Evolutionary conservation across 768 basidiomycete species (phyloP).

Genomic region (Lentinula edodes): DNA sequence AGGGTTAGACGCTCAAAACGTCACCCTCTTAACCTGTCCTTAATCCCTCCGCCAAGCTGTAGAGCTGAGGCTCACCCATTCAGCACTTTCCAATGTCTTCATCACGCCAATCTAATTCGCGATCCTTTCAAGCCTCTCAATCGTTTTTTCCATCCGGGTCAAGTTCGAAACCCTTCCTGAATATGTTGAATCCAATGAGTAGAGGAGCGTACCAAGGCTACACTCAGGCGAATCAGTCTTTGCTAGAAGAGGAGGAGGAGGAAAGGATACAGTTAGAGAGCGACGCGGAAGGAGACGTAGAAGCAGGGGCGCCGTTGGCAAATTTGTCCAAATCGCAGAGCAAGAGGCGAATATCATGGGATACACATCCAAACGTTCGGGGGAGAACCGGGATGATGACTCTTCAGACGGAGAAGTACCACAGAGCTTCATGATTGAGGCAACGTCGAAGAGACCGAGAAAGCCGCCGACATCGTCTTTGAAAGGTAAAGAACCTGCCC

Average conservation of each 20-base stretch:
- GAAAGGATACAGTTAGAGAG: conserved; percentile 32
- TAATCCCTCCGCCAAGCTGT: background rate
- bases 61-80: background rate
- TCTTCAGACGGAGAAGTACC: conserved; percentile 82
- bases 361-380: conserved; percentile 66
- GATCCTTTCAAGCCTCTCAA: conserved; percentile 29
- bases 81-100: conserved; percentile 6
- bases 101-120: conserved; percentile 25
- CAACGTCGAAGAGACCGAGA: conserved; percentile 39
- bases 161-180: conserved; percentile 71
- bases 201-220: conserved; percentile 66
- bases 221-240: conserved; percentile 63
- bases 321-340: conserved; percentile 31
- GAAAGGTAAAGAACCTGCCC: conserved; percentile 16
- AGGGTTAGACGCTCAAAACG: background rate
- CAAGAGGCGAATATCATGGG: conserved; percentile 56
- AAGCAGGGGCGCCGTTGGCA: conserved; percentile 40
- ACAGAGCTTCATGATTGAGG: conserved; percentile 82
- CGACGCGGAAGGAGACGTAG: conserved; percentile 51
- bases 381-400: conserved; percentile 55
- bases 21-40: background rate
- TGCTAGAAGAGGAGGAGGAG: conserved; percentile 69
- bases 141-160: conserved; percentile 37
- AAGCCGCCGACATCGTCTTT: conserved; percentile 21
- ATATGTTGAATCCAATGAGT: conserved; percentile 78